Percentiles rank a stretch among this genome's conserved stretches.
These are phyloP conservation scores for Thielaviopsis punctulata DNA, from an alignment of 2,329 filamentous ascomycete genomes.

Conservation along the genomic window DNA sequence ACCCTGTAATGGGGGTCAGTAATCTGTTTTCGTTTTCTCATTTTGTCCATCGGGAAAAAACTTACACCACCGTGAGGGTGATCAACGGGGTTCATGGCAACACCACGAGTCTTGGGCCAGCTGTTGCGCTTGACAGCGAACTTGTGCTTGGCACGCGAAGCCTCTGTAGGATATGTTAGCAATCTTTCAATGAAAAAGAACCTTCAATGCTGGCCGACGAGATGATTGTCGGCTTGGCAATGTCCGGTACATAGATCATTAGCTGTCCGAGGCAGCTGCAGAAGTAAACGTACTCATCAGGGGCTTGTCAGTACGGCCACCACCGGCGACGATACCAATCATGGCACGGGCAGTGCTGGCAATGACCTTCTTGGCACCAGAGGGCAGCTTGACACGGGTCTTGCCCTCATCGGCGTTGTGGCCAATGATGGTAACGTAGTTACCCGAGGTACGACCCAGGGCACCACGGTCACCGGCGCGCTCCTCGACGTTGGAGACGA, in stretches of 20 bases:
- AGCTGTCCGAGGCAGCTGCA: background rate
- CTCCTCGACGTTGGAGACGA: constrained; percentile 98
- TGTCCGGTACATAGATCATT: background rate
- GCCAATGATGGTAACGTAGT: constrained; percentile 96
- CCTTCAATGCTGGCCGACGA: background rate
- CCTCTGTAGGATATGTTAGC: constrained; percentile 45
- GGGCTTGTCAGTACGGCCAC: constrained; percentile 99
- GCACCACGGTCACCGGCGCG: constrained; percentile 93
- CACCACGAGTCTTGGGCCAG: constrained; percentile 99
- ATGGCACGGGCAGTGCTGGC: constrained; percentile 85
- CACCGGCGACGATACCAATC: constrained; percentile 98
- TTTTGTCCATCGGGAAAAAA: constrained; percentile 16
- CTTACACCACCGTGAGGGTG: constrained; percentile 86
- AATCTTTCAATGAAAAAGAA: constrained; percentile 23
- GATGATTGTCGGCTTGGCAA: background rate
- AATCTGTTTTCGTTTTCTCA: constrained; percentile 3
- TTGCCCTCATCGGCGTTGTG: constrained; percentile 99
- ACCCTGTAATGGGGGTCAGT: constrained; percentile 46
- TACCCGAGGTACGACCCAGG: constrained; percentile 91
- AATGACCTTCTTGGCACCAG: constrained; percentile 97
- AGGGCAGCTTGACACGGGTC: constrained; percentile 98
- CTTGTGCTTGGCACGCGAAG: constrained; percentile 99
- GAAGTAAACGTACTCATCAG: constrained; percentile 55
- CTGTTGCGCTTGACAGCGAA: constrained; percentile 99
- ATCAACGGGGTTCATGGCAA: constrained; percentile 99